Evolutionary conservation across 2,329 filamentous ascomycete species (phyloP).

Genomic region (Aurifilum marmelostoma): DNA sequence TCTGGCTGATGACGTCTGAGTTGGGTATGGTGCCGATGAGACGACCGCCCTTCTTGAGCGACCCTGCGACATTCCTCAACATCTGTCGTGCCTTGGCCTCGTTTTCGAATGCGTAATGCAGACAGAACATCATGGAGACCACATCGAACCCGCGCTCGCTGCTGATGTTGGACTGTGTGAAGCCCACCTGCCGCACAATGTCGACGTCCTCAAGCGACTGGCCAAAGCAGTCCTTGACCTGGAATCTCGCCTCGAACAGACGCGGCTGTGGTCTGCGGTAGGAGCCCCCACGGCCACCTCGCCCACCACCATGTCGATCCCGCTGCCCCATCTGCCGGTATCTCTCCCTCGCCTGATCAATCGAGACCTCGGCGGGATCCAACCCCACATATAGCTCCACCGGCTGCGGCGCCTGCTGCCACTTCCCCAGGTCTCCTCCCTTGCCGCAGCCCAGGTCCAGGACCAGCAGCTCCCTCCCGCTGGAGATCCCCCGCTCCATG

Average conservation of each 20-base stretch:
- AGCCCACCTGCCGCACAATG: slow-evolving; percentile 84
- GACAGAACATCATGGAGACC: slow-evolving; percentile 98
- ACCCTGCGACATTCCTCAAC: slow-evolving; percentile 88
- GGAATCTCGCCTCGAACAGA: slow-evolving; percentile 84
- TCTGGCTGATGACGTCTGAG: slow-evolving; percentile 82
- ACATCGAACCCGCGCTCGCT: slow-evolving; percentile 87
- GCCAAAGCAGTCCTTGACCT: slow-evolving; percentile 89
- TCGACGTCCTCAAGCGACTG: slow-evolving; percentile 80
- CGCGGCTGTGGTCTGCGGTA: slow-evolving; percentile 53
- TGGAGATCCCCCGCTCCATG: slow-evolving; percentile 54
- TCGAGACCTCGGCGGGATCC: slow-evolving; percentile 89
- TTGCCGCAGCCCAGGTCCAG: slow-evolving; percentile 97
- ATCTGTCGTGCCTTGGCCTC: slow-evolving; percentile 89
- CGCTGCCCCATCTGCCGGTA: slow-evolving; percentile 73
- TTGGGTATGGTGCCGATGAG: slow-evolving; percentile 98
- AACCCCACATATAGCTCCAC: slow-evolving; percentile 94
- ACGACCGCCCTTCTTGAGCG: slow-evolving; percentile 89
- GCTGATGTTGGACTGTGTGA: slow-evolving; percentile 74
- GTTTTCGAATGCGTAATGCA: slow-evolving; percentile 97
- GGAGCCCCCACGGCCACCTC: slow-evolving; percentile 51
- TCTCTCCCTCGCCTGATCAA: slow-evolving; percentile 85
- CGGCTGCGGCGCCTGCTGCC: slow-evolving; percentile 89
- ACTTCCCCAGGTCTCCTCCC: slow-evolving; percentile 92
- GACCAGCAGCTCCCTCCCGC: slow-evolving; percentile 70
- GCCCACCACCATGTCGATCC: slow-evolving; percentile 55